phyloP scores from a whole-genome alignment of 2,329 filamentous ascomycete genomes.

The Elsinoe perseae region DNA sequence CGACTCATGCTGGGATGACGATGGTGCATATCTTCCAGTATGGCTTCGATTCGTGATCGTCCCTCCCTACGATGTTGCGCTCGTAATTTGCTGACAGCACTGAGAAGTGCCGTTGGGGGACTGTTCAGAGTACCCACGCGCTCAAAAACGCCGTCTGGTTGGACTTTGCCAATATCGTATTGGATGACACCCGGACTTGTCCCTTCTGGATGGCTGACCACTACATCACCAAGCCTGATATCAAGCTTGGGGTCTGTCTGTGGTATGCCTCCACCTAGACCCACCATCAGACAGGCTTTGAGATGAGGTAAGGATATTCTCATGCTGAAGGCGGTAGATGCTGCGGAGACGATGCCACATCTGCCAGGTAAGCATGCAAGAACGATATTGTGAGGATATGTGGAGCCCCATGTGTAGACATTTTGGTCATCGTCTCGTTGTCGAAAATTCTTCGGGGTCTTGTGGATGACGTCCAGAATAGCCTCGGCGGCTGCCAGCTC shows the following conservation, averaged over 20 bases:
- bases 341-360: conserved; percentile 17
- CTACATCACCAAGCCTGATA: conserved; percentile 26
- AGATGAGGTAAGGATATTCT: not conserved
- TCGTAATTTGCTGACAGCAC: not conserved
- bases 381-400: conserved; percentile 19
- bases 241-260: conserved; percentile 4
- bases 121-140: not conserved
- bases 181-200: conserved; percentile 23
- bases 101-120: not conserved
- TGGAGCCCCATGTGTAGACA: conserved; percentile 17
- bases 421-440: conserved; percentile 15
- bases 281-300: conserved; percentile 19
- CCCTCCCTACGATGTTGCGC: not conserved
- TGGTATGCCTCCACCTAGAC: conserved; percentile 22
- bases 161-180: conserved; percentile 22
- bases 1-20: not conserved
- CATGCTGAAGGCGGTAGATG: not conserved
- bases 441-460: not conserved
- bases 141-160: not conserved
- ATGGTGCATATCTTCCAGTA: not conserved
- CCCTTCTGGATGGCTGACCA: conserved; percentile 21
- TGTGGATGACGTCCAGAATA: conserved; percentile 19
- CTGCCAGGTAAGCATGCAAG: conserved; percentile 19
- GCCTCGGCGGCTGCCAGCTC: conserved; percentile 19
- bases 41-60: not conserved